A percentile compares a stretch with the other conserved stretches of the same genome.
These are phyloP conservation scores for Zygoascus biomembranicola DNA, from an alignment of 805 yeast genomes.

Conservation along the genomic window DNA sequence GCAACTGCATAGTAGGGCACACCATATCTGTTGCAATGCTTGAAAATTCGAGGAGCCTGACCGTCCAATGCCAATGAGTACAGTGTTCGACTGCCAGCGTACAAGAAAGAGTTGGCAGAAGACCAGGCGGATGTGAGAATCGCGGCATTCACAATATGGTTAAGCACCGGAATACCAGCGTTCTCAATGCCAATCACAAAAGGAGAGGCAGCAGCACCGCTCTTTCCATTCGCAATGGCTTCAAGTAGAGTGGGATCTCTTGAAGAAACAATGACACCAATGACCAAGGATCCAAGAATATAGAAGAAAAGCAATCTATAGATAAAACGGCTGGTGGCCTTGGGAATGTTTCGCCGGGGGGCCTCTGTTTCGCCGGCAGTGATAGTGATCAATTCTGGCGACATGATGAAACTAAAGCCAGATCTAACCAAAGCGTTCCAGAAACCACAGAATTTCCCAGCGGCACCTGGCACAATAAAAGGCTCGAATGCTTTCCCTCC, in stretches of 20 bases:
- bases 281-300: slow-evolving; percentile 57
- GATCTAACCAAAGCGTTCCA: slow-evolving; percentile 57
- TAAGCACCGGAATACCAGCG: slow-evolving; percentile 45
- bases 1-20: slow-evolving; percentile 68
- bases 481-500: slow-evolving; percentile 38
- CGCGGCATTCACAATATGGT: slow-evolving; percentile 45
- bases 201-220: slow-evolving; percentile 61
- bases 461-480: slow-evolving; percentile 41
- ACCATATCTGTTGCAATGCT: slow-evolving; percentile 54
- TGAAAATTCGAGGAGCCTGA: slow-evolving; percentile 58
- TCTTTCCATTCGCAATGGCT: slow-evolving; percentile 43
- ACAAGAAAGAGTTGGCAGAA: slow-evolving; percentile 50
- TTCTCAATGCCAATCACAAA: slow-evolving; percentile 50
- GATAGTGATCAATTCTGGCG: slow-evolving; percentile 76
- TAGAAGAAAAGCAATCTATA: slow-evolving; percentile 64
- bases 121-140: slow-evolving; percentile 49
- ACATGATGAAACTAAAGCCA: slow-evolving; percentile 63
- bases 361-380: slow-evolving; percentile 80
- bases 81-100: slow-evolving; percentile 52
- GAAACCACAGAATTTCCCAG: slow-evolving; percentile 57
- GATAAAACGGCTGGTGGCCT: slow-evolving; percentile 67
- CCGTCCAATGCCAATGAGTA: slow-evolving; percentile 49
- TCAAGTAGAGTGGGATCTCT: slow-evolving; percentile 48
- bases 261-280: slow-evolving; percentile 63
- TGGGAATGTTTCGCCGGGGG: slow-evolving; percentile 69